Conservation (phyloP, 2,329 filamentous ascomycete genomes). For the Drechslerella coelobrocha region DNA sequence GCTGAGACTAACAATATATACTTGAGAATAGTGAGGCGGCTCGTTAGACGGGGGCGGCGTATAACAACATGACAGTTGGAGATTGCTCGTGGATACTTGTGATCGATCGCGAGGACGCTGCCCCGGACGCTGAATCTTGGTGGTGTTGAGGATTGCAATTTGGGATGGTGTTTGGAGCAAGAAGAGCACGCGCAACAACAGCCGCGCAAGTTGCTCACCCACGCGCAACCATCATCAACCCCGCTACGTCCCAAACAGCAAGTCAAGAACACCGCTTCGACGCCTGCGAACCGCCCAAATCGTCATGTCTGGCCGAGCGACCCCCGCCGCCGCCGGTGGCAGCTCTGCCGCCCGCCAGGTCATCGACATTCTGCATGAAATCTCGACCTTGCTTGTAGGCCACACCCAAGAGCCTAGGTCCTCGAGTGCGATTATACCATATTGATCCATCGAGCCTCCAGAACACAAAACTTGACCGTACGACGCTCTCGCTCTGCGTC, state of each 20-base stretch:
- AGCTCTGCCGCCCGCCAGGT: conserved; percentile 75
- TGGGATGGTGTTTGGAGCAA: not conserved
- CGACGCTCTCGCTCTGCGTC: conserved; percentile 91
- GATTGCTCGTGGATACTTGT: not conserved
- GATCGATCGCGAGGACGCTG: not conserved
- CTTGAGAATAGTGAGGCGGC: conserved; percentile 7
- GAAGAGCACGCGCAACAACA: not conserved
- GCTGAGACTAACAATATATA: conserved; percentile 28
- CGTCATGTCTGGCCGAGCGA: conserved; percentile 36
- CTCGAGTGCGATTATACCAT: too few species aligned
- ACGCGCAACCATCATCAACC: not conserved
- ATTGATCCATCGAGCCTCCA: conserved; percentile 60
- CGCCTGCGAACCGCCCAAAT: not conserved
- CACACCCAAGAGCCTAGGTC: conserved; percentile 44
- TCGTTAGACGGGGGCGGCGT: not conserved
- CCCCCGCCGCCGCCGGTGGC: conserved; percentile 26
- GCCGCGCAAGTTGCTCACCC: too few species aligned
- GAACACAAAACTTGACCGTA: conserved; percentile 93
- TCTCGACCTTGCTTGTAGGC: conserved; percentile 83
- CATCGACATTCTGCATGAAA: conserved; percentile 82
- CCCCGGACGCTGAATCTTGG: not conserved
- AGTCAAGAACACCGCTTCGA: not conserved
- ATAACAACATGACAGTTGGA: not conserved
- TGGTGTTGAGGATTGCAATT: not conserved
- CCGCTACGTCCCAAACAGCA: not conserved